Conservation (phyloP, 768 basidiomycete species). For the Tylopilus felleus region DNA sequence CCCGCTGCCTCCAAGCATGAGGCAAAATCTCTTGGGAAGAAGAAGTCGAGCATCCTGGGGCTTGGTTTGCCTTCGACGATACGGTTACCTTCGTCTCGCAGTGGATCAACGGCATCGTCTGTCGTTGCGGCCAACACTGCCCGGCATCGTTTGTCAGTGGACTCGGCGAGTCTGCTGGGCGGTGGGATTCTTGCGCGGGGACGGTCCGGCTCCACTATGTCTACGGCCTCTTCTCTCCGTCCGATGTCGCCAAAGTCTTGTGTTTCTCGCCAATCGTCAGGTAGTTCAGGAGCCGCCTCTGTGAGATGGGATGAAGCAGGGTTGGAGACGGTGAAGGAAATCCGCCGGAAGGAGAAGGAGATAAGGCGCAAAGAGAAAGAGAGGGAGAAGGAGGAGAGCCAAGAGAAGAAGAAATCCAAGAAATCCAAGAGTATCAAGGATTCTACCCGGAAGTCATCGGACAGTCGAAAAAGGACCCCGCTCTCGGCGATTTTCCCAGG, state of each 20-base stretch:
- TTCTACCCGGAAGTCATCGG: conserved; percentile 43
- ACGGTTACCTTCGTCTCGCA: conserved; percentile 39
- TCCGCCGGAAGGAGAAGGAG: conserved; percentile 38
- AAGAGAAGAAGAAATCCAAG: conserved; percentile 32
- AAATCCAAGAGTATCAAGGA: conserved; percentile 28
- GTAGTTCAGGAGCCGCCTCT: conserved; percentile 41
- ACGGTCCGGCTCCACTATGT: conserved; percentile 39
- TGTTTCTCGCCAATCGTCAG: conserved; percentile 37
- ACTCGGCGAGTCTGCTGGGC: conserved; percentile 31
- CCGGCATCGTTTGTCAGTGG: conserved; percentile 27
- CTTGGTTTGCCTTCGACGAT: conserved; percentile 58
- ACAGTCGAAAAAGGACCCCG: conserved; percentile 52
- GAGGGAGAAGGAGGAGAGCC: conserved; percentile 29
- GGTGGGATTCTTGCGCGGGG: conserved; percentile 31
- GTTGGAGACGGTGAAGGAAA: conserved; percentile 47
- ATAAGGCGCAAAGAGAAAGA: conserved; percentile 34
- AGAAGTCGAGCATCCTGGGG: conserved; percentile 61
- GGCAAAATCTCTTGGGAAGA: conserved; percentile 43
- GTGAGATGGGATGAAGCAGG: conserved; percentile 53
- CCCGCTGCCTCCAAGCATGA: conserved; percentile 24
- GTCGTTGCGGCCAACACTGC: conserved; percentile 15
- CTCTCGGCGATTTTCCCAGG: conserved; percentile 62
- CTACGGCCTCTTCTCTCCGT: conserved; percentile 43
- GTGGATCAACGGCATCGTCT: conserved; percentile 37
- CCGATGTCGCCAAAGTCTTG: conserved; percentile 44